These are phyloP conservation scores for Ogataea methylovora DNA, from an alignment of 805 yeast species.

Conservation along the genomic window DNA sequence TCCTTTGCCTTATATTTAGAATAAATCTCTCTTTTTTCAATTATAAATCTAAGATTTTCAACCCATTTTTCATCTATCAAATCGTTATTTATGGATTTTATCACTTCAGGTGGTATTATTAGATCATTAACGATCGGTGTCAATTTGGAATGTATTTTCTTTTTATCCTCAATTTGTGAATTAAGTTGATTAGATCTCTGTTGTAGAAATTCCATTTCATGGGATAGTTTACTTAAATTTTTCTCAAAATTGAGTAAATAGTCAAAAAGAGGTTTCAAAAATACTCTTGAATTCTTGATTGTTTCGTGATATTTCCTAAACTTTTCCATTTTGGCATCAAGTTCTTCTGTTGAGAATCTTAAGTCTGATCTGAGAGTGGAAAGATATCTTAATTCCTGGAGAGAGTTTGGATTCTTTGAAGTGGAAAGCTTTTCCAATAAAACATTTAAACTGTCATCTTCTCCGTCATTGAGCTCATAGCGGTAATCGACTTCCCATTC, in stretches of 20 bases:
- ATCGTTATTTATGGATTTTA: constrained; percentile 49
- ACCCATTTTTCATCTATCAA: constrained; percentile 57
- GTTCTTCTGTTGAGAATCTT: constrained; percentile 3
- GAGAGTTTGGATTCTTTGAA: constrained; percentile 4
- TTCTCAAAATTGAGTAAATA: constrained; percentile 49
- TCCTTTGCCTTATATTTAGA: constrained; percentile 25
- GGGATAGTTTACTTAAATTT: constrained; percentile 47
- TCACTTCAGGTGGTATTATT: constrained; percentile 66
- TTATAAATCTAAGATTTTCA: constrained; percentile 50
- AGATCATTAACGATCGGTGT: constrained; percentile 74
- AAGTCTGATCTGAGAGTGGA: not conserved
- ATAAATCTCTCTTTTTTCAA: constrained; percentile 53
- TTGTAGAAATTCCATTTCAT: constrained; percentile 56
- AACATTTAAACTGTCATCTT: constrained; percentile 7
- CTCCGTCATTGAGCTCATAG: constrained; percentile 10
- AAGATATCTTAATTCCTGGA: constrained; percentile 18
- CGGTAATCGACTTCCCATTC: constrained; percentile 22
- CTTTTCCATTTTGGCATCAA: constrained; percentile 4
- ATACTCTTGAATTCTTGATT: constrained; percentile 24
- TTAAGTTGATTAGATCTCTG: constrained; percentile 42
- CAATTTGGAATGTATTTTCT: constrained; percentile 41
- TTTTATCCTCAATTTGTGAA: constrained; percentile 38
- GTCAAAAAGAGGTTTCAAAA: constrained; percentile 42
- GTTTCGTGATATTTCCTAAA: constrained; percentile 21
- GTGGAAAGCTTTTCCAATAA: constrained; percentile 5